These are phyloP conservation scores for Colletotrichum cereale DNA, from an alignment of 2,329 filamentous ascomycete genomes.

Conservation along the genomic window DNA sequence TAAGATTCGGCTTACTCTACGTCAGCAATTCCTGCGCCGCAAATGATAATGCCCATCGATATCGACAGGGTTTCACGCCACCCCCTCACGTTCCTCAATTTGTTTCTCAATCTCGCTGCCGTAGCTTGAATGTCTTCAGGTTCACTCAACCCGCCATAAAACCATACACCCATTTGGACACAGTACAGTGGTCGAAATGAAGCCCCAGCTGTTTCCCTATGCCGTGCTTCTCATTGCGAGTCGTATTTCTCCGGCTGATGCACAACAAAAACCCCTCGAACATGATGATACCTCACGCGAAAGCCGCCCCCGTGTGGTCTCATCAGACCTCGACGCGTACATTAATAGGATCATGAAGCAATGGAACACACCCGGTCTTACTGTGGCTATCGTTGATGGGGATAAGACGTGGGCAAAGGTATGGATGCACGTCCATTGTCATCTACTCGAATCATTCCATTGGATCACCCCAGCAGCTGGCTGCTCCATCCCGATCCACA, in stretches of 20 bases:
- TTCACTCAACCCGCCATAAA: not conserved
- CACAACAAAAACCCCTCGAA: not conserved
- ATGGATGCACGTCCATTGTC: not conserved
- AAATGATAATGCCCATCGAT: not conserved
- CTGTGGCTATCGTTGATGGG: constrained; percentile 56
- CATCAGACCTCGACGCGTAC: constrained; percentile 4
- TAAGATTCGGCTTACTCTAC: no score
- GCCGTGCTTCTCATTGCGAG: not conserved
- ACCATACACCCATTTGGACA: no score
- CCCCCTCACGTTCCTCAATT: not conserved
- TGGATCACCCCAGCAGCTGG: not conserved
- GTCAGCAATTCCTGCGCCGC: not conserved
- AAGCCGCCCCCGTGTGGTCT: not conserved
- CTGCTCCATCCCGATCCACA: not conserved
- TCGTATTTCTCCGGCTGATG: not conserved
- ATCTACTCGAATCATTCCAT: not conserved
- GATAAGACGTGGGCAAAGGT: constrained; percentile 52
- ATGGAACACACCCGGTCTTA: constrained; percentile 57
- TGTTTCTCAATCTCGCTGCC: not conserved
- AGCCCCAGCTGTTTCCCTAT: not conserved
- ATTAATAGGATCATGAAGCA: constrained; percentile 48
- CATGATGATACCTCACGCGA: not conserved
- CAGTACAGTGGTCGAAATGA: not conserved
- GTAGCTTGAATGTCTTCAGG: not conserved
- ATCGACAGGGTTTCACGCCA: not conserved